Base-by-base conservation (phyloP, 2,329 filamentous ascomycete genomes). In the Xylariaceae sp. region DNA sequence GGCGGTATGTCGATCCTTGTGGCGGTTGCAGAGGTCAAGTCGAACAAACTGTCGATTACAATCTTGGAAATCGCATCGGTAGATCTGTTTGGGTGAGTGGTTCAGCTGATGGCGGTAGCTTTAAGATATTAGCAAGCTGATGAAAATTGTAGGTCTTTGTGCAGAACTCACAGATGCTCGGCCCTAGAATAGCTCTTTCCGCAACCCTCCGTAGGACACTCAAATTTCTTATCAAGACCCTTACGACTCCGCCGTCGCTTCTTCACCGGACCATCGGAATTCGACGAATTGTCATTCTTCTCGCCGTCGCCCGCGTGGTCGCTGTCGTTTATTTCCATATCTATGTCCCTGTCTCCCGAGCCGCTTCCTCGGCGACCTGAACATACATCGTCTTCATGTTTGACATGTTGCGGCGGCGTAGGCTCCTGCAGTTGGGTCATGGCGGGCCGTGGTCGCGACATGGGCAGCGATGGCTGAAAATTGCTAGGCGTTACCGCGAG, bases 181-280 rank as follows among this genome's bases (percentile, higher is more conserved):
- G 93, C 91, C 61, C 93, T 80, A 19, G 91, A 96, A 64, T 98
- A 98, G 61, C 85, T 94, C 73, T 96, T 98, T 31, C 89, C 90
- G 57, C 93, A 98, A 30, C 85, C 88, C 50, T 87, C 83, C 45
- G 89, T 81, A 4, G 85, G 83, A 61, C 93, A 98, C 57, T 87
- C 83, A 50, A 89, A 91, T 57, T 83, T 81, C 67, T 89, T 90
- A 62, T 89, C 86, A 31, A 88, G 68, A 3, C 84, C 85, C 62
- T 89, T 89, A 50, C 86, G 79, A 65, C 85, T 89, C 41, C 85
- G 70, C 52, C 85, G 71, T 43, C 84, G 71, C 65, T 89, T 81
- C 42, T 73, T 71, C 4, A 67, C 66, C 3, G 74, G 73, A 1
- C 74, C 73, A 22, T 78, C 73, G 2, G 72, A 74, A 51, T 73